Percentiles rank a stretch among this genome's conserved stretches.
phyloP scores from a whole-genome alignment of 306 rosid genomes.

The Castanea crenata region DNA sequence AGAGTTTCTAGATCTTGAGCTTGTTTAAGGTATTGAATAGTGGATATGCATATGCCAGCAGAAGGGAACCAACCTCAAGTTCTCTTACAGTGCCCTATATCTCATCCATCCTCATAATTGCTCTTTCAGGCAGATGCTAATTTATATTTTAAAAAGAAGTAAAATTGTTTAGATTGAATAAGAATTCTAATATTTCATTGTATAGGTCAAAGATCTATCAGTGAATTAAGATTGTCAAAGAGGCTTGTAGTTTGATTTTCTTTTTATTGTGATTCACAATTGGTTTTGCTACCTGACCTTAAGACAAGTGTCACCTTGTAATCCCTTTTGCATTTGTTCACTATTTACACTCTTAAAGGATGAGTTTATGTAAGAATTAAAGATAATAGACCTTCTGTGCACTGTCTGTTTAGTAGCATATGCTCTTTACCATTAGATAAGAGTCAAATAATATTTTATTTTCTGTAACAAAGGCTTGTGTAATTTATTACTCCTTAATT shows the following conservation, averaged over 20 bases:
- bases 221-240: not conserved
- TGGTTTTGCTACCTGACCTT: no score
- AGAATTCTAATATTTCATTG: not conserved
- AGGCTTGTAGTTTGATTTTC: not conserved
- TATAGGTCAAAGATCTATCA: not conserved
- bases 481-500: not conserved
- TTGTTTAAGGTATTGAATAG: no score
- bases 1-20: no score
- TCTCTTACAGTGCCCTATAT: not conserved
- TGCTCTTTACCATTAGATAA: not conserved
- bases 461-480: not conserved
- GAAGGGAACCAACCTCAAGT: not conserved
- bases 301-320: not conserved
- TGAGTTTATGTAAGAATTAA: no score
- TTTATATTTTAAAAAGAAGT: not conserved
- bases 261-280: no score
- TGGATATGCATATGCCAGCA: not conserved
- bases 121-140: not conserved
- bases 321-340: not conserved
- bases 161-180: not conserved
- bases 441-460: not conserved
- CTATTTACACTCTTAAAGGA: no score
- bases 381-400: no score
- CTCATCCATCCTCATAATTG: not conserved
- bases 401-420: not conserved